Base-by-base conservation (phyloP, 805 yeast genomes). In the Saitoella complicata region DNA sequence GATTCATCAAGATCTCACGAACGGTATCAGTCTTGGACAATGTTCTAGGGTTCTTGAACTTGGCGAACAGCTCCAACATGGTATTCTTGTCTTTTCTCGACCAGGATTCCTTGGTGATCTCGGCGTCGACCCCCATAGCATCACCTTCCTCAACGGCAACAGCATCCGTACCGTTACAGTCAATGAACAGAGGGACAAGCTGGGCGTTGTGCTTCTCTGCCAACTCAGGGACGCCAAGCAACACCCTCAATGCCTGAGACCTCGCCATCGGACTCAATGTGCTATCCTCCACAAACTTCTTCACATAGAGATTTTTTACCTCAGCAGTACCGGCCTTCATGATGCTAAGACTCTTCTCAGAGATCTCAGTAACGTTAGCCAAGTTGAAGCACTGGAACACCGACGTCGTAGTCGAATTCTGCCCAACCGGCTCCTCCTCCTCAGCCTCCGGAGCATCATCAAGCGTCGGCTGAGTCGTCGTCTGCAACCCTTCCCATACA, bases 161-260 rank as follows among this genome's bases (percentile, higher is more conserved):
- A 9, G 57, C 61, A 31, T 62, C 21, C 21, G 21, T 21, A 21
- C 21, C 21, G 21, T 21, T 21, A 21, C 21, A 65, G 31, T 61
- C 62, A 41, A 71, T 63, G 6, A 88, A 61, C 44, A 73, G 69
- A 0, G 87, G 80, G 6, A 77, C 72, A 13, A 88, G 58, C 7
- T 61, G 63, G 2, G 63, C 50, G 2, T 79, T 73, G 53, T 80
- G 71, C 12, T 63, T 59, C 58, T 88, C 96, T 1, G 85, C 88
- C 36, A 82, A 51, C 9, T 65, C 62, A 1, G 94, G 85, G n/a
- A 78, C 63, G 29, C 67, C 60, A 10, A 63, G 58, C 45, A 87
- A 64, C 0, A 76, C 70, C 46, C 73, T 73, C 11, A 86, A 63
- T 21, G 21, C 21, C 21, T 21, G 21, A 21, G 21, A 21, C 21